Conservation (phyloP, 1,139 yeast species). For the Pichia sp. region DNA sequence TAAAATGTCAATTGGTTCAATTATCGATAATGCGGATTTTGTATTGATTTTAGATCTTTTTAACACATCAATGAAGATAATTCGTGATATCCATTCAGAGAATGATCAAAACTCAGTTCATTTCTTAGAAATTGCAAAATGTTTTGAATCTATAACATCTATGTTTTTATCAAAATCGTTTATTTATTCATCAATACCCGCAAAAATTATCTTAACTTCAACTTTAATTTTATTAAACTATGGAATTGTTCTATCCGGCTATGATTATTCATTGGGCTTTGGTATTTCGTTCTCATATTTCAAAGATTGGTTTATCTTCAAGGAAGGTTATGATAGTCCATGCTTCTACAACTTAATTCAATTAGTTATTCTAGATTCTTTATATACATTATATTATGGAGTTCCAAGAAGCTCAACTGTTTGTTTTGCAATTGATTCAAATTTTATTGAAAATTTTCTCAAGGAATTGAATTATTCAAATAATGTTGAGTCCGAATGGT, state of each 20-base stretch:
- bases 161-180: conserved; percentile 39
- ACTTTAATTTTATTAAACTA: conserved; percentile 50
- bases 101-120: conserved; percentile 21
- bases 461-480: conserved; percentile 24
- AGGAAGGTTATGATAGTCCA: conserved; percentile 22
- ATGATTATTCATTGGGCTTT: conserved; percentile 48
- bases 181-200: conserved; percentile 28
- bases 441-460: conserved; percentile 38
- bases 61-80: conserved; percentile 42
- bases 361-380: conserved; percentile 45
- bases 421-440: conserved; percentile 32
- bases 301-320: conserved; percentile 49
- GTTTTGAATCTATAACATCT: conserved; percentile 38
- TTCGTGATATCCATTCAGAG: conserved; percentile 32
- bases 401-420: conserved; percentile 35
- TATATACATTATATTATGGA: conserved; percentile 54
- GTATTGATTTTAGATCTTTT: conserved; percentile 44
- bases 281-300: conserved; percentile 49
- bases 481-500: conserved; percentile 13
- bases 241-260: conserved; percentile 51
- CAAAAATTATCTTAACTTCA: conserved; percentile 37
- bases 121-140: conserved; percentile 32
- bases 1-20: conserved; percentile 6
- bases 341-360: conserved; percentile 39
- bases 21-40: conserved; percentile 36